Base-by-base conservation (phyloP, 805 yeast genomes). In the Clavispora asparagi region DNA sequence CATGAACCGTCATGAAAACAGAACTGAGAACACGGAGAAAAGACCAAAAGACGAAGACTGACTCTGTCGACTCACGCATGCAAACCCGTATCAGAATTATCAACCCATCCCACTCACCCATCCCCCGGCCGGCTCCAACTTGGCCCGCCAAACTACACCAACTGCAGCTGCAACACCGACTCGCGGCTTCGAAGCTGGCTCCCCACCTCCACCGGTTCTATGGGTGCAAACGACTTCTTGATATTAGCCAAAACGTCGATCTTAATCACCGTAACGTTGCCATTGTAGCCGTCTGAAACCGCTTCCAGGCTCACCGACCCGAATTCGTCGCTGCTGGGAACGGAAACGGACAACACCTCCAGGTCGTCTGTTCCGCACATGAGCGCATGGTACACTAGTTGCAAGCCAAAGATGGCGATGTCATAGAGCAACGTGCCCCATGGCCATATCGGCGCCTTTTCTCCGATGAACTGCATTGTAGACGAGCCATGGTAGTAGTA, bases 401-500 rank as follows among this genome's bases (percentile, higher is more conserved):
- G 76, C 14, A 59, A 33, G 12, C 51, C 45, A 19, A 62, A 54
- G 2, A 67, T 48, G 12, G 59, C 36, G 23, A 59, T 19, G 47
- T 71, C 76, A 11, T 58, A 55, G 6, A 52, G 8, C 10, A 71
- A 9, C 33, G 70, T 50, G 45, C 61, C 70, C 3, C 58, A 17
- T 19, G 54, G 40, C 9, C 60, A 51, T 14, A 35, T 54, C 14
- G 73, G 68, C 6, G 61, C 44, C 41, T 65, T 47, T 49, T 71
- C 76, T 0, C 76, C 76, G 13, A 71, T 63, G 46, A 70, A 71
- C 46, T 68, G 71, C 10, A 70, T 47, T 7, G 68, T 54, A 33
- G 64, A 26, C 4, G 71, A 62, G 1, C 76, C 75, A 47, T 68
- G 61, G 12, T 68, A 53, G 40, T 49, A 55, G 6, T 51, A 49